Base-by-base conservation (phyloP, 2,329 filamentous ascomycete species). In the Elsinoe necatrix region DNA sequence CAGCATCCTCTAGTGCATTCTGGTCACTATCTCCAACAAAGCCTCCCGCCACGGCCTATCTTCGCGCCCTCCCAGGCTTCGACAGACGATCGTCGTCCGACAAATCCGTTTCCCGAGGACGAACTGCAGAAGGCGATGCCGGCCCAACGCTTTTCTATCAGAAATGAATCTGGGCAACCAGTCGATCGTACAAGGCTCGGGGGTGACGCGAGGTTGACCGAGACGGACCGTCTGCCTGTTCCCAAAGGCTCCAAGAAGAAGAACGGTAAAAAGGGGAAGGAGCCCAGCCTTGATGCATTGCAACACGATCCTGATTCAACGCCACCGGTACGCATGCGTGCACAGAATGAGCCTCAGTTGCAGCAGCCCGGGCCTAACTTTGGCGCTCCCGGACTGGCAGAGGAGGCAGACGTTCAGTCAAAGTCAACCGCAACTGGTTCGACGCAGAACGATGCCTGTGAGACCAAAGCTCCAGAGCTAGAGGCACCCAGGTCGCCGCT, bases 51-150 rank as follows among this genome's bases (percentile, higher is more conserved):
- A 14, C 43, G 29, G 43, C 14, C 43, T 27, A 12, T 18, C 7
- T 16, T 16, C 16, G 25, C n/a, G 25, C 31, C n/a, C 12, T n/a
- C 16, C 8, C 29, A 35, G 8, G 11, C 6, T 3, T 7, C 25
- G n/a, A 9, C 14, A 18, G 48, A 52, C 7, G 4, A 35, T 20
- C 31, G 52, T 4, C 52, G 52, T 8, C 23, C 35, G n/a, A 55
- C 52, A 4, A 55, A 55, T 21, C 52, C 52, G 11, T 55, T 55
- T 21, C 52, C 52, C 25, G 52, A 55, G 37, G 52, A 55, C 31
- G 52, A 55, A 11, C 9, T 35, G 18, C 31, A 20, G 7, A 18
- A 29, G 31, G 20, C 21, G 25, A 18, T 20, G 20, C 21, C 21
- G 21, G 16, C 31, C 25, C 29, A 52, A 16, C 25, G 11, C 14